Percentiles rank a stretch among this genome's conserved stretches.
phyloP scores from a whole-genome alignment of 23 red algal species.

The Cyanidioschyzon merolae region DNA sequence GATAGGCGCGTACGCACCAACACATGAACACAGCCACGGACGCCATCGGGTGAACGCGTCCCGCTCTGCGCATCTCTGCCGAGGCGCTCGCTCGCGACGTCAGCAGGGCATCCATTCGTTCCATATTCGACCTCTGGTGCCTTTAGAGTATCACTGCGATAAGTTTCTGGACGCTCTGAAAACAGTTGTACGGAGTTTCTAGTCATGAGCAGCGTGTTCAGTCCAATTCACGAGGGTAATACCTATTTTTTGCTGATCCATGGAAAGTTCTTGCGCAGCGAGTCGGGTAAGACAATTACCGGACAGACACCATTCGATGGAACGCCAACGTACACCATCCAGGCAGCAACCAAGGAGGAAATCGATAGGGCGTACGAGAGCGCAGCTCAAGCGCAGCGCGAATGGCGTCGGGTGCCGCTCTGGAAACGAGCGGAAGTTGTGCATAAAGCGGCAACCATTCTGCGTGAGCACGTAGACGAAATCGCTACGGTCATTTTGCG shows the following conservation, averaged over 20 bases:
- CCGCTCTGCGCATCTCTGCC: no score
- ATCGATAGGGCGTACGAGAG: constrained; percentile 25
- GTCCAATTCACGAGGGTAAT: neutral
- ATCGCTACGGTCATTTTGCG: constrained; percentile 20
- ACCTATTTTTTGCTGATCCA: constrained; percentile 10
- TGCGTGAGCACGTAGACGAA: constrained; percentile 32
- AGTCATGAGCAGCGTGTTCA: neutral
- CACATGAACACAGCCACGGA: no score
- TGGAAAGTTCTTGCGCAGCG: neutral
- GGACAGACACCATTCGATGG: constrained; percentile 19
- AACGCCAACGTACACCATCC: constrained; percentile 23
- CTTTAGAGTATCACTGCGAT: no score
- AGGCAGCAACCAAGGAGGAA: constrained; percentile 17
- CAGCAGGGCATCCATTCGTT: no score
- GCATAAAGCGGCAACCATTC: constrained; percentile 23
- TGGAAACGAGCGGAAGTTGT: constrained; percentile 34
- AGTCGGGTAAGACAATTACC: constrained; percentile 17
- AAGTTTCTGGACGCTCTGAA: no score
- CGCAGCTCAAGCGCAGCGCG: constrained; percentile 18
- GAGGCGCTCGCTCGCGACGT: no score
- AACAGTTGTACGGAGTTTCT: no score
- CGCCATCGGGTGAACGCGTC: no score
- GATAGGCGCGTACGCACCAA: no score
- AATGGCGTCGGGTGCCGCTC: constrained; percentile 21
- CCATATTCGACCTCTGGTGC: no score